Base-by-base conservation (phyloP, 2,329 filamentous ascomycete species). In the Rutstroemia sp. region DNA sequence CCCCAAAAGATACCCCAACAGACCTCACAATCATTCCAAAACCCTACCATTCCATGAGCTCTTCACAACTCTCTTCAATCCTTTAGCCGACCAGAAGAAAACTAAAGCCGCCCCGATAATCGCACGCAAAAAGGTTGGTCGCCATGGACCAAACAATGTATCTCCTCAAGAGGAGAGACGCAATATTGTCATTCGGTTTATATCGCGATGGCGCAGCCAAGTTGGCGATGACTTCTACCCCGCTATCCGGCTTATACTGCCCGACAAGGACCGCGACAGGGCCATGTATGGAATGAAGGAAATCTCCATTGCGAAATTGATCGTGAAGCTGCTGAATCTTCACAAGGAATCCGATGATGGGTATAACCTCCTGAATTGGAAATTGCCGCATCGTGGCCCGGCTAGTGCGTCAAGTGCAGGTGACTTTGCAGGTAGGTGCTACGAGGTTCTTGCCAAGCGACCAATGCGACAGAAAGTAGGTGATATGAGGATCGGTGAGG, bases 231-330 rank as follows among this genome's bases (percentile, higher is more conserved):
- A 99, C 71, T 89, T 99, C 65, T 97, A 94, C 68, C 94, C 94
- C 0, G 92, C 90, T 1, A 81, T 99, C 71, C 85, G 94, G 19
- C 80, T 99, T 48, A 96, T 97, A 57, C 78, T 96, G 3, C 92
- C 92, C 0, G 90, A 95, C 66, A 95, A 95, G 68, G 94, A 99
- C 68, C 83, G 91, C 40, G 91, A 97, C 66, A 83, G 94, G 48
- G 87, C 88, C 17, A 91, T 96, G 76, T 99, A 97, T 67, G 90
- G 92, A 0, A 76, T 99, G 42, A 97, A 97, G 69, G 94, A 99
- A 74, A 92, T 87, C 69, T 82, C 86, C 5, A 91, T 99, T 58
- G 92, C 87, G 9, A 96, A 91, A 68, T 74, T 97, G 19, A 76
- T 97, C n/a, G 88, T 96, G 57, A 92, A 91, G 68, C 80, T 96